Evolutionary conservation across 139 green algal species (phyloP).

Genomic region (Pleodorina starrii): DNA sequence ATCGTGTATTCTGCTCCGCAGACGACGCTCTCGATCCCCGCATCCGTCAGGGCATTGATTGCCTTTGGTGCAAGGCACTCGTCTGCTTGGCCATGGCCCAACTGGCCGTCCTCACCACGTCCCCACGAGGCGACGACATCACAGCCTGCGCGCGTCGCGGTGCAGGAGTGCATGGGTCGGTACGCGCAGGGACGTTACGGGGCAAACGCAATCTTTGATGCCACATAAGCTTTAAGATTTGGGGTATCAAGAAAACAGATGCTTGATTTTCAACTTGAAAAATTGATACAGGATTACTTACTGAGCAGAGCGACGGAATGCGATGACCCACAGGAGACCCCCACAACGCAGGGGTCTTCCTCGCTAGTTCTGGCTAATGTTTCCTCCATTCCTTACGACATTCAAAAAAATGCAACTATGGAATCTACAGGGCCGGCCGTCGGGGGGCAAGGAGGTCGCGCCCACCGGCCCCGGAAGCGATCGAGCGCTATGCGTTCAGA

Average conservation of each 20-base stretch:
- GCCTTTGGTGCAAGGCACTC: constrained; percentile 67
- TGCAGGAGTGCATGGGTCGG: too few relatives aligned
- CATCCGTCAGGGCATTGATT: constrained; percentile 65
- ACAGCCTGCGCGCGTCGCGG: constrained; percentile 52
- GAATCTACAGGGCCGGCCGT: not conserved
- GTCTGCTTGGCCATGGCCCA: constrained; percentile 79
- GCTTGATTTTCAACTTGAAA: too few relatives aligned
- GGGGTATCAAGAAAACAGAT: too few relatives aligned
- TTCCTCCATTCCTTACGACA: not conserved
- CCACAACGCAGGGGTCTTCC: not conserved
- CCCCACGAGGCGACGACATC: constrained; percentile 73
- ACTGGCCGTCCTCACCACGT: constrained; percentile 88
- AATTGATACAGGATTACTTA: not conserved
- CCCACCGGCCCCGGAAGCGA: not conserved
- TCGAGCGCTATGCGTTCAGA: not conserved
- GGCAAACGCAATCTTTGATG: too few relatives aligned
- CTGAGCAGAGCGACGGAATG: constrained; percentile 17
- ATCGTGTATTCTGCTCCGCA: constrained; percentile 93
- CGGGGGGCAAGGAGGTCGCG: too few relatives aligned
- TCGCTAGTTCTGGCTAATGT: not conserved
- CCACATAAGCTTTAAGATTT: too few relatives aligned
- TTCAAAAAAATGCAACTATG: not conserved
- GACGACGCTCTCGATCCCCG: constrained; percentile 62
- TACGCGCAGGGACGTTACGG: too few relatives aligned
- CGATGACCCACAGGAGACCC: not conserved